Base-by-base conservation (phyloP, 176 grass and related monocot genomes). In the Raddia guianensis region DNA sequence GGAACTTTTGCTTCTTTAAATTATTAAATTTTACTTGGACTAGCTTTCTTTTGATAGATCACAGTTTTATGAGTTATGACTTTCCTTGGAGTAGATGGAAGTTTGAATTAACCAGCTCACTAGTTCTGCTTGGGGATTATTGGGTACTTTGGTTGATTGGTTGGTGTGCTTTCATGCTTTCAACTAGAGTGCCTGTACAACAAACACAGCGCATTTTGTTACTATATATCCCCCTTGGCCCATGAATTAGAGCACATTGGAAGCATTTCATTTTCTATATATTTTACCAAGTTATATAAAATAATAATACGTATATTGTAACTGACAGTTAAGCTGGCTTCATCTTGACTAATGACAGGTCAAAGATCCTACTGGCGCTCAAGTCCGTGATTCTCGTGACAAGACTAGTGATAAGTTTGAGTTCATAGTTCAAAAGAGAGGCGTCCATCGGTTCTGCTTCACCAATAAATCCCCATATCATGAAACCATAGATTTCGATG, bases 401-500 rank as follows among this genome's bases (percentile, higher is more conserved):
- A 98, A 98, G 76, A 95, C 63, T 16, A 99, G 90, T 61, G 93
- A 93, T 73, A 99, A 96, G 64, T 93, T 99, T 88, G 93, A 99
- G 69, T 96, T 93, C 82, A 88, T 99, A 81, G 97, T 91, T 63
- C 95, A 95, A 45, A 93, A 83, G 87, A 93, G 88, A 76, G 95
- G 95, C 11, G 90, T 91, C 19, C 90, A 95, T 80, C 92, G 90
- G 49, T 98, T 98, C 61, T 93, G 97, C 72, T 96, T 99, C 80
- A 90, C 87, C 44, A 99, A 99, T 54, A 99, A 88, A 71, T 99
- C 93, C 5, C 97, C 93, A 1, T 96, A 99, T 40, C 97, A 99
- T 46, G 97, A 99, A 82, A 99, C 93, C 70, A 85, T 99, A 70
- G 97, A 99, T 76, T 99, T 99, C 69, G 93, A 99, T 80, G 92